Evolutionary conservation across 2,329 filamentous ascomycete species (phyloP).

Genomic region (Canariomyces notabilis): DNA sequence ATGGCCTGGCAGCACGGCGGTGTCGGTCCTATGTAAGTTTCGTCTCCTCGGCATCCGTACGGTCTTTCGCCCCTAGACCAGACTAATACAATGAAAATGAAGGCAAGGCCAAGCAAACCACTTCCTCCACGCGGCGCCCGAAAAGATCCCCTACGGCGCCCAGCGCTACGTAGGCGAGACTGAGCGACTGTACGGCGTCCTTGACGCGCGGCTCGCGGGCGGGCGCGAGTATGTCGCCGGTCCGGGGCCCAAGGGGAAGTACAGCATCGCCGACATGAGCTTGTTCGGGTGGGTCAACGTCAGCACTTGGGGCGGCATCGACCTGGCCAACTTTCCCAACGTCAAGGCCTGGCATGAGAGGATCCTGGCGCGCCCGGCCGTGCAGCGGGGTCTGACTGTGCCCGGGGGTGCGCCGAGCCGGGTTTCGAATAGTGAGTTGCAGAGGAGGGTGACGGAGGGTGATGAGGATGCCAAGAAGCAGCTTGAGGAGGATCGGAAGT

Average conservation of each 20-base stretch:
- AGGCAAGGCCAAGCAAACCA: constrained; percentile 69
- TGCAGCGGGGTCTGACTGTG: constrained; percentile 59
- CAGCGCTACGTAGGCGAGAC: constrained; percentile 74
- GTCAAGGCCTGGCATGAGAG: constrained; percentile 63
- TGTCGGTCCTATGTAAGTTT: constrained; percentile 52
- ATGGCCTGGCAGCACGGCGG: constrained; percentile 70
- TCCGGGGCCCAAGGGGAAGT: constrained; percentile 44
- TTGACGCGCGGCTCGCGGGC: constrained; percentile 61
- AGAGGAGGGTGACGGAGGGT: constrained; percentile 31
- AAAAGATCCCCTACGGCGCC: constrained; percentile 64
- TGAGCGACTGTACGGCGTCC: constrained; percentile 65
- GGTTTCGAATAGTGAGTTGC: constrained; percentile 25
- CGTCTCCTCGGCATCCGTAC: constrained; percentile 13
- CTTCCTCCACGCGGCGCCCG: constrained; percentile 62
- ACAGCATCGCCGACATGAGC: constrained; percentile 67
- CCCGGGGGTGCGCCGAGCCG: constrained; percentile 40
- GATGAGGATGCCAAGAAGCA: constrained; percentile 41
- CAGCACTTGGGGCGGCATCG: constrained; percentile 45
- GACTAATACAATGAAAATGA: constrained; percentile 35
- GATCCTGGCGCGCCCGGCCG: constrained; percentile 53
- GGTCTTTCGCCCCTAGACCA: not conserved
- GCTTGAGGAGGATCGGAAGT: constrained; percentile 34
- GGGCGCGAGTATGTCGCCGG: constrained; percentile 51
- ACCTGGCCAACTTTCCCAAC: constrained; percentile 57
- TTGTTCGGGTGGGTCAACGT: constrained; percentile 60